Percentiles rank a stretch among this genome's conserved stretches.
Conservation (phyloP, 179 eudicot species). For the Beta corolliflora region DNA sequence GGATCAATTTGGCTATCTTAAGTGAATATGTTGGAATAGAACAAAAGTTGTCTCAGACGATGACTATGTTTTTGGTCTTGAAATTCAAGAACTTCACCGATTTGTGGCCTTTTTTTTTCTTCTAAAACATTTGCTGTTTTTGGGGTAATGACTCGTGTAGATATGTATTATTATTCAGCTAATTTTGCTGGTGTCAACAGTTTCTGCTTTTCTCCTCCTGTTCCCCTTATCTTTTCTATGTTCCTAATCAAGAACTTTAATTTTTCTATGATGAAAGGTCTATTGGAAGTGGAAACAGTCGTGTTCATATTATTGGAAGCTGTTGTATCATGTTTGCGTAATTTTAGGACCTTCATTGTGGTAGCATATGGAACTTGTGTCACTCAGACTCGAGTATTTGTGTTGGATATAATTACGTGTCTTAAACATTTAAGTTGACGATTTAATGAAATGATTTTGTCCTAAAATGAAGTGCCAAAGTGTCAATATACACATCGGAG, state of each 20-base stretch:
- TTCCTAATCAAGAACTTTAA: not conserved
- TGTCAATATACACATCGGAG: too few species aligned
- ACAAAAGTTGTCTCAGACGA: slow-evolving; percentile 18
- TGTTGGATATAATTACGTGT: too few species aligned
- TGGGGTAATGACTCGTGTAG: not conserved
- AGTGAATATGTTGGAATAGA: slow-evolving; percentile 31
- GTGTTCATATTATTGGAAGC: too few species aligned
- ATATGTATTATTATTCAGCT: slow-evolving; percentile 17
- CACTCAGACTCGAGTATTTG: too few species aligned
- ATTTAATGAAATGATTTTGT: too few species aligned
- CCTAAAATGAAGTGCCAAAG: too few species aligned
- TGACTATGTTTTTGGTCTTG: slow-evolving; percentile 22
- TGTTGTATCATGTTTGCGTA: too few species aligned
- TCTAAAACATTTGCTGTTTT: not conserved
- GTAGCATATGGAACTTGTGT: too few species aligned
- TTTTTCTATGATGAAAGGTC: not conserved
- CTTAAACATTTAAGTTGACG: too few species aligned
- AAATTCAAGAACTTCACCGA: slow-evolving; percentile 19
- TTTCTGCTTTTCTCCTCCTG: not conserved
- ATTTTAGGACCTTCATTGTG: too few species aligned
- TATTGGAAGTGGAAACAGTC: not conserved
- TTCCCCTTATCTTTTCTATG: not conserved
- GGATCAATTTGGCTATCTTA: slow-evolving; percentile 24
- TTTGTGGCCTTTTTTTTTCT: slow-evolving; percentile 12
- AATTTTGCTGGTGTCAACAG: slow-evolving; percentile 10